Base-by-base conservation (phyloP, 768 basidiomycete species). In the Pleurotus giganteus region DNA sequence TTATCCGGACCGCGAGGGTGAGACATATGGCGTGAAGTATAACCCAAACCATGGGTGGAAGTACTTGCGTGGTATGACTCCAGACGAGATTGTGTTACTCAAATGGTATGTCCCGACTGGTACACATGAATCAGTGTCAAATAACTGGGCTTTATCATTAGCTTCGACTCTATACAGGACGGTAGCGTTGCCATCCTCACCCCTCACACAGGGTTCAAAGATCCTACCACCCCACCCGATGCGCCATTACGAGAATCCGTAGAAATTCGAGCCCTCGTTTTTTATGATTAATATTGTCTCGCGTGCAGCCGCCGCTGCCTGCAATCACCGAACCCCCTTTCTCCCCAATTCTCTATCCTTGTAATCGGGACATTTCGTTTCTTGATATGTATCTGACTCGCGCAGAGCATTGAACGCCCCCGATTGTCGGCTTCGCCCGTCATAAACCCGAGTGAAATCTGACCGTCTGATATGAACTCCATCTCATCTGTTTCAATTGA, bases 21-120 rank as follows among this genome's bases (percentile, higher is more conserved):
- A 84, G 64, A 83, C 78, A 0, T 69, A 71, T 53, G 71, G 71
- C 1, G 74, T 83, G 19, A 72, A 64, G 54, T 73, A 76, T 54
- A 79, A 73, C 59, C 69, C 75, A 0, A 66, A 71, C 5, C 78
- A 83, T 54, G 72, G 68, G 59, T 85, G 82, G 82, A 78, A 77
- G 58, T 84, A 81, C 58, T 57, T 73, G 46, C 61, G 65, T 46
- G 78, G 73, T 0, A 74, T 81, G 71, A 71, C 69, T 0, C 74
- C 75, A 4, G 78, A 81, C 2, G 82, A 83, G 58, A 47, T 73
- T 17, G 71, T 80, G 6, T 61, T 84, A 27, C 76, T 84, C 49
- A 84, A 84, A 66, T 83, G 81, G 80, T 79, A 47, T 47, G 75
- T 58, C 6, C 24, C 26, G 45, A 5, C 13, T 17, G 12, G 49